Percentiles rank a stretch among this genome's conserved stretches.
Conservation (phyloP, 345 rosid genomes). For the Rubroshorea leprosula region DNA sequence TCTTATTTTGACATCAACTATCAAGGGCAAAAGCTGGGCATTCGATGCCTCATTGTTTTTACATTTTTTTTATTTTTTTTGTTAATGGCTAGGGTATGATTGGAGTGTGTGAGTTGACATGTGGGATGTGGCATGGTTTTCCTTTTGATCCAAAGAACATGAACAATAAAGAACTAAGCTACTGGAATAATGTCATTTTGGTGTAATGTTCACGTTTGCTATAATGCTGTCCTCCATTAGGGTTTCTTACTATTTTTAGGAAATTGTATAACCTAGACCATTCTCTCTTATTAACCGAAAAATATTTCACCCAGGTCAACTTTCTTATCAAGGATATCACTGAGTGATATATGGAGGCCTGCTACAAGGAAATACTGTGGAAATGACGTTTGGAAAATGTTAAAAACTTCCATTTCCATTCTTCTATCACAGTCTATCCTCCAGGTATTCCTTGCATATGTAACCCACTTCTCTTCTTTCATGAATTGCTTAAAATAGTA, state of each 20-base stretch:
- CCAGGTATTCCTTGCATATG: too few relatives aligned
- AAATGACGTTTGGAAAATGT: slow-evolving; percentile 66
- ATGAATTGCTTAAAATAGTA: too few relatives aligned
- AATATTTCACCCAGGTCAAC: slow-evolving; percentile 55
- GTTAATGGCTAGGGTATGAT: not conserved
- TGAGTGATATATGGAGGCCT: slow-evolving; percentile 90
- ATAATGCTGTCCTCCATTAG: not conserved
- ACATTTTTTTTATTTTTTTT: too few relatives aligned
- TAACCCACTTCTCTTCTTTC: too few relatives aligned
- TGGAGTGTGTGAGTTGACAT: not conserved
- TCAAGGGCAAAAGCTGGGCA: not conserved
- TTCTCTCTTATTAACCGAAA: slow-evolving; percentile 16
- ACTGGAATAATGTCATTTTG: slow-evolving; percentile 2
- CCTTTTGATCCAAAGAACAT: not conserved
- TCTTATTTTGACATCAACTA: slow-evolving; percentile 1
- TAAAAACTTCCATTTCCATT: slow-evolving; percentile 77
- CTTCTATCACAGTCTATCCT: slow-evolving; percentile 77
- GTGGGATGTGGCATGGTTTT: not conserved
- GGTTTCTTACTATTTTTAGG: slow-evolving; percentile 5
- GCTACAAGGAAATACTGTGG: slow-evolving; percentile 60
- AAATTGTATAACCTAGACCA: slow-evolving; percentile 1
- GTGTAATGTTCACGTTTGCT: slow-evolving; percentile 5
- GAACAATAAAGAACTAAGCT: not conserved
- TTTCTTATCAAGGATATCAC: slow-evolving; percentile 83
- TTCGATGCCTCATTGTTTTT: not conserved